Conservation (phyloP, 2,329 filamentous ascomycete genomes). For the Nemania bipapillata region DNA sequence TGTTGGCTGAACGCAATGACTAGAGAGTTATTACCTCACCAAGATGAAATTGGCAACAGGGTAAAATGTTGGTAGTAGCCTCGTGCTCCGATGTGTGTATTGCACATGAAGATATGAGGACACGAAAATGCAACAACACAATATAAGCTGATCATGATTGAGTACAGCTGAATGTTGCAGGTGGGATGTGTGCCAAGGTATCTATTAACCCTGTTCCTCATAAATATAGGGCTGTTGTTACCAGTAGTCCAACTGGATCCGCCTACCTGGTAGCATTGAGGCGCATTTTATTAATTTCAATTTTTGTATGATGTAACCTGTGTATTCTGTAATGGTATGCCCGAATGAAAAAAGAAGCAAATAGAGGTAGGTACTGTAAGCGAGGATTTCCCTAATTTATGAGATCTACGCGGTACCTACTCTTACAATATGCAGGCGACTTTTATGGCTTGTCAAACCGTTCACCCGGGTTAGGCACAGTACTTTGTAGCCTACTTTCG, state of each 20-base stretch:
- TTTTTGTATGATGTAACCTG: not conserved
- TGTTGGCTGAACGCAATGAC: too few species aligned
- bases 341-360: too few species aligned
- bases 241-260: not conserved
- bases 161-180: not conserved
- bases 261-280: not conserved
- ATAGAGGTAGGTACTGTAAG: too few species aligned
- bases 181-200: not conserved
- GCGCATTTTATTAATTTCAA: not conserved
- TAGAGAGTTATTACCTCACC: too few species aligned
- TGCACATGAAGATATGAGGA: too few species aligned
- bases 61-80: too few species aligned
- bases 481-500: too few species aligned
- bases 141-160: not conserved
- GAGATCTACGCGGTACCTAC: not conserved
- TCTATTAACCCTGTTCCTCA: not conserved
- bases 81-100: too few species aligned
- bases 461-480: not conserved
- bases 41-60: too few species aligned
- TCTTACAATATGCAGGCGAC: not conserved
- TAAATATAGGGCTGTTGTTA: not conserved
- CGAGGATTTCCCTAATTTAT: not conserved
- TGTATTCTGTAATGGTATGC: too few species aligned
- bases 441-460: not conserved
- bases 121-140: not conserved